These are phyloP conservation scores for Penicillium sp. DNA, from an alignment of 2,329 filamentous ascomycete species.

Conservation along the genomic window DNA sequence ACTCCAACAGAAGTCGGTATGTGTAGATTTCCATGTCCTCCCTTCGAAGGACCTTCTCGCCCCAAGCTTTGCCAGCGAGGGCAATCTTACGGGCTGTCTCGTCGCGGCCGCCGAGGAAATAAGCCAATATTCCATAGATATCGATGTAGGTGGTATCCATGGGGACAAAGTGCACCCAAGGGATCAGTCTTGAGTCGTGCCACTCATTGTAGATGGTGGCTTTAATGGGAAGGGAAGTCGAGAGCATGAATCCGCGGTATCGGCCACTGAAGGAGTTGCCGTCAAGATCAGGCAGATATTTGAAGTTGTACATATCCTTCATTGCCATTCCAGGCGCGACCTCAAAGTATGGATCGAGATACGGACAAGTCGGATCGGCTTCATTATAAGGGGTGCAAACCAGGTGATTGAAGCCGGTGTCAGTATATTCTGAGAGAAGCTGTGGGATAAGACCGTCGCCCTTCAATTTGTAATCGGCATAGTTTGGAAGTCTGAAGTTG, in stretches of 20 bases:
- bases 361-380: slow-evolving; percentile 37
- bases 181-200: slow-evolving; percentile 64
- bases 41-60: slow-evolving; percentile 56
- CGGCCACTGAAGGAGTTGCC: slow-evolving; percentile 63
- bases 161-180: slow-evolving; percentile 74
- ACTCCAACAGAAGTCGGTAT: slow-evolving; percentile 56
- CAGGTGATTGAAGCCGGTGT: slow-evolving; percentile 39
- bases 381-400: slow-evolving; percentile 35
- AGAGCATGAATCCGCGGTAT: slow-evolving; percentile 60
- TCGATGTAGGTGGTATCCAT: slow-evolving; percentile 67
- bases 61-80: slow-evolving; percentile 57
- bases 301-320: slow-evolving; percentile 44
- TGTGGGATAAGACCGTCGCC: slow-evolving; percentile 29
- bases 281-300: slow-evolving; percentile 68
- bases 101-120: slow-evolving; percentile 53
- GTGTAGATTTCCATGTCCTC: slow-evolving; percentile 69
- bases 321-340: slow-evolving; percentile 25
- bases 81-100: slow-evolving; percentile 56
- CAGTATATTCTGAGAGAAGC: slow-evolving; percentile 35
- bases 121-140: slow-evolving; percentile 63
- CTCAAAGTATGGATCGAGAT: slow-evolving; percentile 38
- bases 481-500: slow-evolving; percentile 25
- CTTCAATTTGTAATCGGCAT: slow-evolving; percentile 39
- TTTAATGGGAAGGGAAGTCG: slow-evolving; percentile 65
- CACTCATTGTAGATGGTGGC: slow-evolving; percentile 70